These are phyloP conservation scores for Mycena haematopus DNA, from an alignment of 768 basidiomycete species.

Conservation along the genomic window DNA sequence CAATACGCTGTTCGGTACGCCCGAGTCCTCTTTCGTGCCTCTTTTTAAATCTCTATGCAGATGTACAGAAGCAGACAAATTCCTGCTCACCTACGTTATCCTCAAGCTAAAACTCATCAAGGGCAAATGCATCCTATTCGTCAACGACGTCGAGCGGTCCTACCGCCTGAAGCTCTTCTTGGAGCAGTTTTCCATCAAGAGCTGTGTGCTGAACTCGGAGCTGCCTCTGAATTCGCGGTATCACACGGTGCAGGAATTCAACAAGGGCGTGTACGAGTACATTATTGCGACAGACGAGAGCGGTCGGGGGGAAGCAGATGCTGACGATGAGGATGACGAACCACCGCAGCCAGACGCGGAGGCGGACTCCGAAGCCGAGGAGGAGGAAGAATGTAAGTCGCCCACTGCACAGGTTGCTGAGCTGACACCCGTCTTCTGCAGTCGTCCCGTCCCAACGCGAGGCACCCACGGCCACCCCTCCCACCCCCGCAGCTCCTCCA, in stretches of 20 bases:
- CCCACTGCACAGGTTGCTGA: not conserved
- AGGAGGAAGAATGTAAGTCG: slow-evolving; percentile 42
- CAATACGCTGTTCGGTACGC: slow-evolving; percentile 84
- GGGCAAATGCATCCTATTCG: slow-evolving; percentile 96
- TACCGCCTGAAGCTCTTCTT: slow-evolving; percentile 98
- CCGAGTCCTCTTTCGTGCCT: not conserved
- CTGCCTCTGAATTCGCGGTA: slow-evolving; percentile 95
- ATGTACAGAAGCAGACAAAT: slow-evolving; percentile 96
- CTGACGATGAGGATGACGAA: slow-evolving; percentile 52
- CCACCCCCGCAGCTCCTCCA: slow-evolving; percentile 31
- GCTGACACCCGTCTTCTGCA: slow-evolving; percentile 33
- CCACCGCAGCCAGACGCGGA: slow-evolving; percentile 43
- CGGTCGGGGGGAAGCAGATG: slow-evolving; percentile 47
- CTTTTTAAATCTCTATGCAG: slow-evolving; percentile 41
- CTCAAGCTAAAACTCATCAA: slow-evolving; percentile 95
- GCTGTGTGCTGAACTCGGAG: slow-evolving; percentile 95
- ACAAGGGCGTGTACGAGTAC: slow-evolving; percentile 97
- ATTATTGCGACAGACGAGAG: slow-evolving; percentile 98
- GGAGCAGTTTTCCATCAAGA: slow-evolving; percentile 96
- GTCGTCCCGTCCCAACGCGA: slow-evolving; percentile 65
- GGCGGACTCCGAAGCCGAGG: slow-evolving; percentile 38
- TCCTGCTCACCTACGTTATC: slow-evolving; percentile 93
- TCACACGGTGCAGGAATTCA: slow-evolving; percentile 98
- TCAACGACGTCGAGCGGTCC: slow-evolving; percentile 93
- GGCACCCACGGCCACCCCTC: slow-evolving; percentile 31